These are phyloP conservation scores for Penicillium canariense DNA, from an alignment of 495 filamentous ascomycete species.

Conservation along the genomic window DNA sequence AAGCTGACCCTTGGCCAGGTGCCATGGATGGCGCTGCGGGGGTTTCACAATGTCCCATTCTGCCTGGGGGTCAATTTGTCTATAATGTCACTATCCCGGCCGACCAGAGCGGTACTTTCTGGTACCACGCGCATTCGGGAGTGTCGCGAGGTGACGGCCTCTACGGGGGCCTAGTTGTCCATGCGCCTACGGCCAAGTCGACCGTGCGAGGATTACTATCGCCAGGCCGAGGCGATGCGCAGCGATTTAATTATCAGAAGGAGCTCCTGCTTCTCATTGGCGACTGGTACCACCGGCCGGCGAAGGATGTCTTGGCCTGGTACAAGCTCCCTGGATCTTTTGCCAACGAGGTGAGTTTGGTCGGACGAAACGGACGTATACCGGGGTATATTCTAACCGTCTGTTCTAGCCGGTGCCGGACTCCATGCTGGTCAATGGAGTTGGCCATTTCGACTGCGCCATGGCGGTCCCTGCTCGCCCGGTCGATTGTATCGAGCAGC, in stretches of 20 bases:
- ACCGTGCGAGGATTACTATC: conserved; percentile 28
- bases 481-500: conserved; percentile 37
- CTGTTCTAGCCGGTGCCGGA: conserved; percentile 46
- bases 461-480: conserved; percentile 49
- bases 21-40: conserved; percentile 71
- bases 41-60: conserved; percentile 64
- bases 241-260: conserved; percentile 34
- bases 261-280: conserved; percentile 48
- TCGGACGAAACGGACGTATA: background rate
- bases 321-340: conserved; percentile 44
- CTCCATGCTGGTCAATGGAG: conserved; percentile 50
- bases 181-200: conserved; percentile 50
- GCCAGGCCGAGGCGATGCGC: background rate
- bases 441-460: conserved; percentile 47
- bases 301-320: conserved; percentile 42
- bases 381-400: background rate
- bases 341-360: conserved; percentile 42
- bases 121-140: conserved; percentile 74
- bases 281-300: conserved; percentile 52
- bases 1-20: conserved; percentile 22
- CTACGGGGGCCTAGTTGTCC: conserved; percentile 67
- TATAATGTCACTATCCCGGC: conserved; percentile 75
- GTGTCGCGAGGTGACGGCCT: conserved; percentile 73
- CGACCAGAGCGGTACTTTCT: conserved; percentile 74
- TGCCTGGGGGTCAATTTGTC: conserved; percentile 61